Evolutionary conservation across 768 basidiomycete genomes (phyloP), one percentile per base, ranked within the genome.

Genomic region (Suillus alpinus): DNA sequence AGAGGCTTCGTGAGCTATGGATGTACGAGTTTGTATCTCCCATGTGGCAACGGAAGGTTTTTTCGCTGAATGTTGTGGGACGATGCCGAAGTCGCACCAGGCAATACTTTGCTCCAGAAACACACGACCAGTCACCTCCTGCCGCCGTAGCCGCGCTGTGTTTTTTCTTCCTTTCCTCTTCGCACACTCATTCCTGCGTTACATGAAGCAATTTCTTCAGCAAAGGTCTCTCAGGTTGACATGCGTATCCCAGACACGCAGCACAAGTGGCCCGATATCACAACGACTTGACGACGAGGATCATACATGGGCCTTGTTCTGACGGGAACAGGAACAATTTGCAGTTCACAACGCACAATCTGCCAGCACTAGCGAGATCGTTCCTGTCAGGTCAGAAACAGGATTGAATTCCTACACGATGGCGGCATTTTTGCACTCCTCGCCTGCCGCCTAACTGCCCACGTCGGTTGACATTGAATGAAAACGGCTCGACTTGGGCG

Each of bases 101-200:
- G 23, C 44, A 26, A 26, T 14, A 14, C 23, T 46, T 6, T 6
- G 10, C 44, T 26, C 6, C 23, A 46, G 44, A 46, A 46, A 46
- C 13, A 26, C 44, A 14, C 44, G 44, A 46, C 44, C 13, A 46
- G 13, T 46, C 44, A 46, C 6, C 23, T 13, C 13, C 23, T 37
- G 12, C 13, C 44, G 20, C 44, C 6, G 44, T 23, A 16, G 46
- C 14, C 6, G 7, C 23, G 7, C 7, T 7, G 26, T 26, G 3
- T 7, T 14, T 14, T 14, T 47, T 26, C 20, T 23, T 23, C 23
- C 20, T 26, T 62, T 65, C 50, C 61, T 57, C 37, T 62, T 65
- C 50, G 57, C 59, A 20, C 64, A 62, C 16, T 69, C 63, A 18
- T 69, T 65, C 1, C 57, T 62, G 44, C 63, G 58, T 31, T 49